phyloP scores from a whole-genome alignment of 192 early-diverging fungal species.

The Jimgerdemannia flammicorona region DNA sequence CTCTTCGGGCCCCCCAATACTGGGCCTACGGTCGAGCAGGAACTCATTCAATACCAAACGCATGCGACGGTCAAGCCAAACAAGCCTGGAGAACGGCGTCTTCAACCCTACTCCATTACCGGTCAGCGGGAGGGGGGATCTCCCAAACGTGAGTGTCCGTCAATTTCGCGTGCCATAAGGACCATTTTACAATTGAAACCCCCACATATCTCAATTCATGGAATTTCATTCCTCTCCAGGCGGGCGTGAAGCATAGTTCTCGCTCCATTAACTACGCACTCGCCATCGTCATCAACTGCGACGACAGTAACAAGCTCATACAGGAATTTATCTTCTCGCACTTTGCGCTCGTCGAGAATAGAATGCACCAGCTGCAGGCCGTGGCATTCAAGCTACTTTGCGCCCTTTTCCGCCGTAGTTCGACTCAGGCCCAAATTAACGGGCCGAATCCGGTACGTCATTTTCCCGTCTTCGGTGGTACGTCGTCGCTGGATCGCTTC shows the following conservation, averaged over 20 bases:
- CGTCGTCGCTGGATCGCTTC: too few species aligned
- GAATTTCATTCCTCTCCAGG: neutral
- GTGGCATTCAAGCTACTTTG: slow-evolving; percentile 38
- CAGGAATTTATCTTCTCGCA: slow-evolving; percentile 56
- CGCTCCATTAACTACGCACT: slow-evolving; percentile 50
- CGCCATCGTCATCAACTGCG: slow-evolving; percentile 46
- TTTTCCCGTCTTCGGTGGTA: neutral
- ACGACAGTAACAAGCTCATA: slow-evolving; percentile 35
- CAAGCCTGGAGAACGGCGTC: slow-evolving; percentile 52
- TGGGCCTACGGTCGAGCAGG: slow-evolving; percentile 18
- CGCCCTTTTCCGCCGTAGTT: slow-evolving; percentile 11
- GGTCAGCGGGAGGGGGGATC: slow-evolving; percentile 2
- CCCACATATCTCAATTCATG: too few species aligned
- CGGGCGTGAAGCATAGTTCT: slow-evolving; percentile 30
- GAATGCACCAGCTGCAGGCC: slow-evolving; percentile 49
- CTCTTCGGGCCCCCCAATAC: slow-evolving; percentile 25
- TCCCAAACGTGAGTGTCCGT: neutral
- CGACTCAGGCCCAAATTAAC: slow-evolving; percentile 8
- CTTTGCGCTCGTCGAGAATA: slow-evolving; percentile 53
- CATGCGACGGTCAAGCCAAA: slow-evolving; percentile 45
- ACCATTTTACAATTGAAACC: too few species aligned
- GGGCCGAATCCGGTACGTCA: slow-evolving; percentile 23
- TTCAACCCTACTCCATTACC: slow-evolving; percentile 53
- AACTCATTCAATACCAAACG: slow-evolving; percentile 34
- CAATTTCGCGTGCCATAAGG: too few species aligned